phyloP scores from a whole-genome alignment of 108 stramenopile genomes.

The Fistulifera pelliculosa region DNA sequence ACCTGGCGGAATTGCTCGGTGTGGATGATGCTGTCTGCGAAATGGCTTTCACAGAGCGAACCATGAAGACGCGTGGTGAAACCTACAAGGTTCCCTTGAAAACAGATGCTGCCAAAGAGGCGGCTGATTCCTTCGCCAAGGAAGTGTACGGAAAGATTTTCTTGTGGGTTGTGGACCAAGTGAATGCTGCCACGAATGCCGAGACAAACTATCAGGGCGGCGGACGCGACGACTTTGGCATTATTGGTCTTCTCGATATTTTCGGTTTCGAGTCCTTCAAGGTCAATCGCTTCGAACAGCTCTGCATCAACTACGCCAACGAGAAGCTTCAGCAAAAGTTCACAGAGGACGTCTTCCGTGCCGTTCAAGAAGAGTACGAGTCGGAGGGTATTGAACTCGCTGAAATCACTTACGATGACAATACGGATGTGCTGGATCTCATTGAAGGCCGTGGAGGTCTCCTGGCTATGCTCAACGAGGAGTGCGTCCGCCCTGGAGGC shows the following conservation, averaged over 20 bases:
- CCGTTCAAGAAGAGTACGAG: slow-evolving; percentile 85
- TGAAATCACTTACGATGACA: slow-evolving; percentile 87
- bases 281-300: slow-evolving; percentile 84
- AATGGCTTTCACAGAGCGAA: slow-evolving; percentile 70
- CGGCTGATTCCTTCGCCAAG: slow-evolving; percentile 92
- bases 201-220: slow-evolving; percentile 39
- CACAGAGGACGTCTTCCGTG: slow-evolving; percentile 78
- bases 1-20: slow-evolving; percentile 68
- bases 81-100: slow-evolving; percentile 74
- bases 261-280: slow-evolving; percentile 98
- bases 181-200: slow-evolving; percentile 73
- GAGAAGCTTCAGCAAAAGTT: slow-evolving; percentile 91
- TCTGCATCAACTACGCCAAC: slow-evolving; percentile 93
- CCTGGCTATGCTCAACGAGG: slow-evolving; percentile 90
- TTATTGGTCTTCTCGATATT: slow-evolving; percentile 96
- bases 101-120: slow-evolving; percentile 59
- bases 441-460: slow-evolving; percentile 90
- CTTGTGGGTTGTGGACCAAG: slow-evolving; percentile 70
- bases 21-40: slow-evolving; percentile 30
- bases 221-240: slow-evolving; percentile 30
- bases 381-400: slow-evolving; percentile 83
- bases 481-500: slow-evolving; percentile 87
- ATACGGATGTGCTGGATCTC: slow-evolving; percentile 82
- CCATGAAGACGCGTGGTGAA: slow-evolving; percentile 65
- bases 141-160: slow-evolving; percentile 78